A percentile compares a stretch with the other conserved stretches of the same genome.
Conservation (phyloP, 495 filamentous ascomycete genomes). For the Xeromyces bisporus region DNA sequence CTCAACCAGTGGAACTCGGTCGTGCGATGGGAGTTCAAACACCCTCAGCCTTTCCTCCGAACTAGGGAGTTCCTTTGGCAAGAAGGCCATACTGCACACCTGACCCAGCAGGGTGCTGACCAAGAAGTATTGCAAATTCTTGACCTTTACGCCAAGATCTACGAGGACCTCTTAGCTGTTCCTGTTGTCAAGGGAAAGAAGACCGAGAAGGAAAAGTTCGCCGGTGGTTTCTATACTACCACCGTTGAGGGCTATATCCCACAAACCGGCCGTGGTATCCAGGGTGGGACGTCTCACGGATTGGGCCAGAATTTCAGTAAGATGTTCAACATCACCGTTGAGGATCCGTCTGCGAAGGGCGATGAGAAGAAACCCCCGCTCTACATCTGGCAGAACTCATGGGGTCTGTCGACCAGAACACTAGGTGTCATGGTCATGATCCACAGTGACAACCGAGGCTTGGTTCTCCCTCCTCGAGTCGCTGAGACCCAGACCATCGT, state of each 20-base stretch:
- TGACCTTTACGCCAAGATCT: constrained; percentile 79
- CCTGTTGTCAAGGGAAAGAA: constrained; percentile 84
- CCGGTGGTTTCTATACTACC: constrained; percentile 87
- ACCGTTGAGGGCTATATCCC: constrained; percentile 85
- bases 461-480: constrained; percentile 82
- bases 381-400: constrained; percentile 94
- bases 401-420: constrained; percentile 88
- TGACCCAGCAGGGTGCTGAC: constrained; percentile 58
- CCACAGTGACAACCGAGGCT: constrained; percentile 84
- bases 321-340: constrained; percentile 96
- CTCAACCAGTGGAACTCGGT: constrained; percentile 98
- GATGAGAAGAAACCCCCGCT: constrained; percentile 54
- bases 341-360: constrained; percentile 66
- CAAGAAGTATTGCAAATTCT: constrained; percentile 83
- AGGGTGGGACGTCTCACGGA: constrained; percentile 86
- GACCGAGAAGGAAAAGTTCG: constrained; percentile 86
- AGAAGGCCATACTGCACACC: constrained; percentile 91
- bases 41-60: constrained; percentile 85
- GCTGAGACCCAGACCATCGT: constrained; percentile 72
- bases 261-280: constrained; percentile 85
- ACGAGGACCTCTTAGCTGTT: constrained; percentile 83
- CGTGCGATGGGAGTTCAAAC: constrained; percentile 96
- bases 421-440: constrained; percentile 98
- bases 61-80: constrained; percentile 96
- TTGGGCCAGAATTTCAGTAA: constrained; percentile 94